phyloP scores from a whole-genome alignment of 1,139 yeast species.

The Pneumocystis oryctolagi region DNA sequence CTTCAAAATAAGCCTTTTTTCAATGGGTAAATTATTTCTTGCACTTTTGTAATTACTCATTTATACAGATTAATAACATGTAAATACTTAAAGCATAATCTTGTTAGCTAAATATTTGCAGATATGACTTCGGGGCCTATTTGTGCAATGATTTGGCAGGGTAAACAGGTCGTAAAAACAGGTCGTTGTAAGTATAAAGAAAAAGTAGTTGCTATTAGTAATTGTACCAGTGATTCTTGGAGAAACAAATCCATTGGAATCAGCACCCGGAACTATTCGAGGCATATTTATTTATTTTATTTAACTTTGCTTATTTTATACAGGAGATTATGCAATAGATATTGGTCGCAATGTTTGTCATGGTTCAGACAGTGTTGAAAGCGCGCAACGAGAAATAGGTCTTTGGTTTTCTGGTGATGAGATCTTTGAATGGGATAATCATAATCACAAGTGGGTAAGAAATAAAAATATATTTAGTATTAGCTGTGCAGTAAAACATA shows the following conservation, averaged over 20 bases:
- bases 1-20: conserved; percentile 92
- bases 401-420: conserved; percentile 99
- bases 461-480: neutral
- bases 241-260: conserved; percentile 95
- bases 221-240: conserved; percentile 52
- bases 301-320: conserved; percentile 11
- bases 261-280: conserved; percentile 99
- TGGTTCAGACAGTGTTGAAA: conserved; percentile 98
- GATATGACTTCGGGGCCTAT: conserved; percentile 98
- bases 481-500: neutral
- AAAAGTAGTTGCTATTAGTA: neutral
- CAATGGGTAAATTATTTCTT: conserved; percentile 37
- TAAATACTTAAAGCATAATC: neutral
- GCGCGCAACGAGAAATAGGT: conserved; percentile 87
- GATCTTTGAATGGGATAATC: conserved; percentile 45
- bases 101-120: conserved; percentile 42
- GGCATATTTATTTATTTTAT: conserved; percentile 47
- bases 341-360: conserved; percentile 99
- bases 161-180: conserved; percentile 97
- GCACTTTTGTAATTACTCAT: neutral
- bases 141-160: conserved; percentile 99
- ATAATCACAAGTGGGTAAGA: neutral
- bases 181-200: conserved; percentile 45
- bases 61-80: conserved; percentile 1
- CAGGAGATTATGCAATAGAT: conserved; percentile 50